Conservation (phyloP, 495 filamentous ascomycete species). For the Rusavskia elegans region DNA sequence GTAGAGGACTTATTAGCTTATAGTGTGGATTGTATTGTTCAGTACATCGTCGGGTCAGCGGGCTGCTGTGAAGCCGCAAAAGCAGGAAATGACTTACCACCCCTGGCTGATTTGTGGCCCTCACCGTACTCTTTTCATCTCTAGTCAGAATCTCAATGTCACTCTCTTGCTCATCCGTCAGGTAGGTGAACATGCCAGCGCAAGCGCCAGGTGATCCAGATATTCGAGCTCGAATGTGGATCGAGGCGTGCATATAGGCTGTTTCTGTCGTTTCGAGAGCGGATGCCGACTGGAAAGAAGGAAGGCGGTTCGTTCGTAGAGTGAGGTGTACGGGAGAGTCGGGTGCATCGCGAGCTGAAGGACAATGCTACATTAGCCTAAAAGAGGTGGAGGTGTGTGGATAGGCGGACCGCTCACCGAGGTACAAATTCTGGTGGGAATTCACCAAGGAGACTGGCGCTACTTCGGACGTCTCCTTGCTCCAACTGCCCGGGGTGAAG, state of each 20-base stretch:
- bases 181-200: constrained; percentile 57
- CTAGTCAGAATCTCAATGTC: constrained; percentile 63
- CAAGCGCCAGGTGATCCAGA: constrained; percentile 40
- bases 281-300: background rate
- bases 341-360: background rate
- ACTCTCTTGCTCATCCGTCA: constrained; percentile 46
- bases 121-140: constrained; percentile 36
- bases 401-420: constrained; percentile 20
- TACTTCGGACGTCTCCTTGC: background rate
- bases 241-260: background rate
- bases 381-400: background rate
- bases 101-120: constrained; percentile 64
- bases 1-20: background rate
- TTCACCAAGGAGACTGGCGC: constrained; percentile 38
- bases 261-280: background rate
- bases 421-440: constrained; percentile 50
- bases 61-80: too few relatives aligned
- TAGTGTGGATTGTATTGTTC: background rate
- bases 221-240: background rate
- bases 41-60: background rate
- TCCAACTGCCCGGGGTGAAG: background rate
- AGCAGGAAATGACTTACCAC: constrained; percentile 8
- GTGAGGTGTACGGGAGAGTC: background rate
- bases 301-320: background rate
- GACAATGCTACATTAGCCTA: background rate